phyloP scores from a whole-genome alignment of 208 protist species.

The Leishmania turanica region DNA sequence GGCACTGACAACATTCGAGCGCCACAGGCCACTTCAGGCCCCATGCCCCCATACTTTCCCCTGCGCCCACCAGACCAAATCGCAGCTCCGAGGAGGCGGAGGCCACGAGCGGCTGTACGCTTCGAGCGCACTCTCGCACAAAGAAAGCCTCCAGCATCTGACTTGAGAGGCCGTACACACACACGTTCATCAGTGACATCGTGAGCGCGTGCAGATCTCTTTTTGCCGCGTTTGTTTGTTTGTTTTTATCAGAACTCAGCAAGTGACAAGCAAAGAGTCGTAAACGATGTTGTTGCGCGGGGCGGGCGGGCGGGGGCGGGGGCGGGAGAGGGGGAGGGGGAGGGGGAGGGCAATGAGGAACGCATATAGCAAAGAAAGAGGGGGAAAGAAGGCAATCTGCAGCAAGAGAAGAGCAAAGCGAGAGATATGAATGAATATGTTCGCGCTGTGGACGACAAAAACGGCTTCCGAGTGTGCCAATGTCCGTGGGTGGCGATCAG shows the following conservation, averaged over 20 bases:
- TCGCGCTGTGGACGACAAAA: neutral
- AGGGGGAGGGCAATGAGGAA: neutral
- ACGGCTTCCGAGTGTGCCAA: neutral
- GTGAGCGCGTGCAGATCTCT: neutral
- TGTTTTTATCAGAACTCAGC: neutral
- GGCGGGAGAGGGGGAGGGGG: too few species aligned
- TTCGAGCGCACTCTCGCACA: slow-evolving; percentile 16
- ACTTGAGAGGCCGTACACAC: slow-evolving; percentile 36
- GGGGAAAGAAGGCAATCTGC: neutral
- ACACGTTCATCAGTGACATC: slow-evolving; percentile 27
- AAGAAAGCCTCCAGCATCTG: slow-evolving; percentile 34
- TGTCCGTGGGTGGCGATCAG: neutral
- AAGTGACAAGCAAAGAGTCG: neutral
- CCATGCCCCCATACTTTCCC: slow-evolving; percentile 51
- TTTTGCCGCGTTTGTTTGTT: neutral
- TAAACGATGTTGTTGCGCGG: neutral
- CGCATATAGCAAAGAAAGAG: neutral
- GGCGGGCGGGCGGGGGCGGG: neutral
- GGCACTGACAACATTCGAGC: slow-evolving; percentile 28
- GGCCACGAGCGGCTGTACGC: slow-evolving; percentile 29
- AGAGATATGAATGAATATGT: neutral
- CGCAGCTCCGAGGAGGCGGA: slow-evolving; percentile 32
- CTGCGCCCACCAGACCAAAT: slow-evolving; percentile 46
- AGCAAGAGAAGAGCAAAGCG: neutral
- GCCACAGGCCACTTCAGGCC: slow-evolving; percentile 40